phyloP scores from a whole-genome alignment of 257 asterid species.

The Verbascum thapsus region DNA sequence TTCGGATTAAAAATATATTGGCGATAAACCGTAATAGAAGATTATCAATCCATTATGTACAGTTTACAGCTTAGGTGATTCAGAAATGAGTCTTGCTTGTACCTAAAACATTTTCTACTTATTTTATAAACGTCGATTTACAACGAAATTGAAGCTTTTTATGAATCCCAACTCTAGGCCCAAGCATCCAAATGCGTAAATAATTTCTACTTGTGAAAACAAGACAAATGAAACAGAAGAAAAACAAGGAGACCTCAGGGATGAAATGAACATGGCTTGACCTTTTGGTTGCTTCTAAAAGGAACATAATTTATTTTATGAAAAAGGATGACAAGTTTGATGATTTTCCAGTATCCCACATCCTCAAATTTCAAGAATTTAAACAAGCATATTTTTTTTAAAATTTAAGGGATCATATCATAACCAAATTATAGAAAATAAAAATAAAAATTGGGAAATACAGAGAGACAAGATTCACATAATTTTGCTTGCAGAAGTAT shows the following conservation, averaged over 20 bases:
- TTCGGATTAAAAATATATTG: background rate
- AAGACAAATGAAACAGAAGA: background rate
- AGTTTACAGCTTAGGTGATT: background rate
- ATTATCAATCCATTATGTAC: background rate
- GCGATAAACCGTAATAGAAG: background rate
- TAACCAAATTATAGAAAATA: background rate
- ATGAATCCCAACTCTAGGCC: no score
- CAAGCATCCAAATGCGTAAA: conserved; percentile 1
- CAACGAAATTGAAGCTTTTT: no score
- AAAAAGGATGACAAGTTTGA: background rate
- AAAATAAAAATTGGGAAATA: background rate
- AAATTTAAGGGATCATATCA: conserved; percentile 23
- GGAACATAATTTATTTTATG: background rate
- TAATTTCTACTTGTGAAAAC: background rate
- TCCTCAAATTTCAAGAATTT: conserved; percentile 23
- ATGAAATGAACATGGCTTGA: background rate
- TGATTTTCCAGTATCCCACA: background rate
- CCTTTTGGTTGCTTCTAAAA: conserved; percentile 3
- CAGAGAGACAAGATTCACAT: background rate
- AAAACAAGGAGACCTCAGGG: background rate
- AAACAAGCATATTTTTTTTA: conserved; percentile 9
- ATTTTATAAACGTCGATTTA: no score
- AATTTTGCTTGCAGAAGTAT: conserved; percentile 19
- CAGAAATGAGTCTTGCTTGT: background rate
- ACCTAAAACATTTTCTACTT: background rate